phyloP scores from a whole-genome alignment of 129 eudicot species.

The Sambucus nigra region DNA sequence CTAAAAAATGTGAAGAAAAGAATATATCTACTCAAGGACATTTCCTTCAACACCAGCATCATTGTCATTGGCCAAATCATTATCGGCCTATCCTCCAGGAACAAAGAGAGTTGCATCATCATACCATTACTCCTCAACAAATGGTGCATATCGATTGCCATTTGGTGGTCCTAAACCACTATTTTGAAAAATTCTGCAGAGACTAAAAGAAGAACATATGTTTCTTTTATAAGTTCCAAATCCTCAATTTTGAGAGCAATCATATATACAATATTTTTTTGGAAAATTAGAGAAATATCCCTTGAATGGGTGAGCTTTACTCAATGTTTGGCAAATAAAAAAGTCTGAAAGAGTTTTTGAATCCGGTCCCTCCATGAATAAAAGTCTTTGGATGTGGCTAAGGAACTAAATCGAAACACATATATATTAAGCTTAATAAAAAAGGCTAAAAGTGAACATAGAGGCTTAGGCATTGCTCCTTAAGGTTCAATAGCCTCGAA shows the following conservation, averaged over 20 bases:
- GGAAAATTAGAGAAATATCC: no score
- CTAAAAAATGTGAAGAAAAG: not conserved
- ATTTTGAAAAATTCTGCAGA: slow-evolving; percentile 85
- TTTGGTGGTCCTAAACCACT: slow-evolving; percentile 85
- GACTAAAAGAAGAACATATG: slow-evolving; percentile 29
- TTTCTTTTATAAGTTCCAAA: slow-evolving; percentile 14
- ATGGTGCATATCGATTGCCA: slow-evolving; percentile 92
- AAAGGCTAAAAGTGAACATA: no score
- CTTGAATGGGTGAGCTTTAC: no score
- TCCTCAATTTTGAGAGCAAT: not conserved
- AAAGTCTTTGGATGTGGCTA: no score
- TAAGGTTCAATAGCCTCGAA: no score
- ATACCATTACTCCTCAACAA: slow-evolving; percentile 92
- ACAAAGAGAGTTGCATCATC: slow-evolving; percentile 47
- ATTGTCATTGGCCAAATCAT: slow-evolving; percentile 51
- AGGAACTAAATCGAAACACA: no score
- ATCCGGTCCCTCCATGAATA: no score
- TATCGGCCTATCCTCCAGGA: slow-evolving; percentile 65
- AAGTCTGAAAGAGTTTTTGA: no score
- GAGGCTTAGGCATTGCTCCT: no score
- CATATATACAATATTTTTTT: not conserved
- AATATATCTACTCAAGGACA: slow-evolving; percentile 47
- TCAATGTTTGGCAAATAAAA: no score
- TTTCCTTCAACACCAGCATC: slow-evolving; percentile 40
- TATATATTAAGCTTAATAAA: no score